Base-by-base conservation (phyloP, 2,329 filamentous ascomycete genomes). In the Elsinoe arachidis region DNA sequence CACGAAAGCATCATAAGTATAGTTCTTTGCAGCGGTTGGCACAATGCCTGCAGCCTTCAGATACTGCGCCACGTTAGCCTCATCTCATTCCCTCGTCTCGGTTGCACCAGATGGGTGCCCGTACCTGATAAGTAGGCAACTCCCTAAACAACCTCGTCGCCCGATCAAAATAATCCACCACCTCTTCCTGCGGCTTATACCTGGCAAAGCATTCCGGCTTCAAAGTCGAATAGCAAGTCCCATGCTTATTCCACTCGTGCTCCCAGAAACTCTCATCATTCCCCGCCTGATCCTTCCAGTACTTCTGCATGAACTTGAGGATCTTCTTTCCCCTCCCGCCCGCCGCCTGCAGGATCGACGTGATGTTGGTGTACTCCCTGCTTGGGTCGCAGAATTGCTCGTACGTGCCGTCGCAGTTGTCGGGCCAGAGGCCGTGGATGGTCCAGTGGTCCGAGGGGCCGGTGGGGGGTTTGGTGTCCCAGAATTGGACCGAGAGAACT, bases 21-120 rank as follows among this genome's bases (percentile, higher is more conserved):
- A 87, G 1, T 80, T 85, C 61, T 76, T 69, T 4, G 73, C 72
- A 2, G 65, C 67, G 11, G 76, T 79, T 5, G 79, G 79, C 5
- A 69, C 72, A 64, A 82, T 82, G n/a, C 81, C 83, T 1, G 83
- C 83, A 15, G 76, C 76, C 2, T 77, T 70, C 21, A 88, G 76
- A 23, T 54, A 63, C 38, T 63, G 37, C 12, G 2, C 19, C 33
- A 30, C 30, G 39, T 58, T 15, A 55, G 51, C 35, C 33, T 15
- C 14, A 3, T 1, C 5, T 12, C 1, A 6, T 17, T 10, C 23
- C 11, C 11, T 35, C n/a, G n/a, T n/a, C n/a, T n/a, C n/a, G n/a
- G n/a, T n/a, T n/a, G n/a, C n/a, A n/a, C n/a, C 23, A 30, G 39
- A 6, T 3, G 38, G 55, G 9, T n/a, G 41, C 23, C 26, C 33